Base-by-base conservation (phyloP, 345 rosid genomes). In the Moricandia moricandioides region DNA sequence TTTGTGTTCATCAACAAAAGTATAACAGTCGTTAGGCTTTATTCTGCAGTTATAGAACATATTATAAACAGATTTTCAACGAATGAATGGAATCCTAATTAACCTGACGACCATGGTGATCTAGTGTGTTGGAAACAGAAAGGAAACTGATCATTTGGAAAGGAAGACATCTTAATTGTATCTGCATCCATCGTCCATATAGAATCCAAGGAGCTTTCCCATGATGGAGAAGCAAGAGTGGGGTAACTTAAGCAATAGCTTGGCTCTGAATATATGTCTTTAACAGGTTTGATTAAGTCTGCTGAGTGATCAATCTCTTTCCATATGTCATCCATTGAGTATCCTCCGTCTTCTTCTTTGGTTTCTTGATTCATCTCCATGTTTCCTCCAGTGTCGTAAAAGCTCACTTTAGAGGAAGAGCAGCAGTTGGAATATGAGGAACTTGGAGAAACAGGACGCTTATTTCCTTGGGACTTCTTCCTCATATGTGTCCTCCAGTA, bases 401-500 rank as follows among this genome's bases (percentile, higher is more conserved):
- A 95, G 76, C 89, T 89, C 35, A 79, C 87, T 34, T 81, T 70
- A 7, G 91, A 81, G 34, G 87, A 85, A 30, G 76, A 74, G 73
- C 85, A 78, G 62, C 80, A 82, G 27, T 91, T 84, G 52, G 88
- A 84, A 54, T 85, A 85, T 5, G 87, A 75, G 0, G 97, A 77
- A n/a, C 84, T 75, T 34, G 88, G 83, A 2, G 85, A 79, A 24
- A 33, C 21, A 21, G 65, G 74, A 34, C 81, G 79, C 76, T 89
- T 90, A 82, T 78, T 86, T 69, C 83, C 90, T 74, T 95, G 99
- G 69, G 97, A 90, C 72, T 87, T 84, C 82, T 92, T 95, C 79
- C 97, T 66, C 92, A 72, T 89, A 66, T 92, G 93, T 60, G 97
- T 90, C 80, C 99, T 86, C 99, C 97, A 95, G 24, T 21, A 21